phyloP scores from a whole-genome alignment of 2,329 filamentous ascomycete species.

The Metarhizium album region DNA sequence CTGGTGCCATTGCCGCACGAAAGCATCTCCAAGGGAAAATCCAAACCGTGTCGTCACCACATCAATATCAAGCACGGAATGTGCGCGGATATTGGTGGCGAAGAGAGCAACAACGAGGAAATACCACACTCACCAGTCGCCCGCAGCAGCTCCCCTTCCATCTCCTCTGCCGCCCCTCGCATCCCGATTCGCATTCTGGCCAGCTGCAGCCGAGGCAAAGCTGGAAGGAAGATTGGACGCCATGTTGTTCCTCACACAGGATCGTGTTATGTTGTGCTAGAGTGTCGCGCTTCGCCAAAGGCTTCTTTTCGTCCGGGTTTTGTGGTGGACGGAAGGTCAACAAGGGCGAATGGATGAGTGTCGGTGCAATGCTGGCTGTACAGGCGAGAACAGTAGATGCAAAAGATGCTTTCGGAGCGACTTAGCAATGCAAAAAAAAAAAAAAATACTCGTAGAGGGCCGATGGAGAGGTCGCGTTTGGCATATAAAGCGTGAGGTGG shows the following conservation, averaged over 20 bases:
- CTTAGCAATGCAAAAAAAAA: slow-evolving; percentile 5
- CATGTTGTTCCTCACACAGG: slow-evolving; percentile 31
- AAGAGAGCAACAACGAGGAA: neutral
- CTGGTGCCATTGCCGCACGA: neutral
- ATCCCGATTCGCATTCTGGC: slow-evolving; percentile 55
- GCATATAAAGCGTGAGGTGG: slow-evolving; percentile 8
- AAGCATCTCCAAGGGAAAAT: neutral
- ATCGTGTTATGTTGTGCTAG: slow-evolving; percentile 1
- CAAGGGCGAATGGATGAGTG: neutral
- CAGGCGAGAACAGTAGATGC: slow-evolving; percentile 1
- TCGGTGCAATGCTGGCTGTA: neutral
- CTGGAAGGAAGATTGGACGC: slow-evolving; percentile 69
- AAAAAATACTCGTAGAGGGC: slow-evolving; percentile 5
- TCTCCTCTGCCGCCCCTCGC: slow-evolving; percentile 48
- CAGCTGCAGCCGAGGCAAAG: slow-evolving; percentile 75
- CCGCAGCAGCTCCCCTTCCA: slow-evolving; percentile 44
- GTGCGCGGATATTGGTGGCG: neutral
- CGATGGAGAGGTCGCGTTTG: slow-evolving; percentile 1
- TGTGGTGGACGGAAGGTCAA: slow-evolving; percentile 1
- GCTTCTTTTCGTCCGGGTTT: slow-evolving; percentile 5
- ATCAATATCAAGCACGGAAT: neutral
- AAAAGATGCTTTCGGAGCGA: slow-evolving; percentile 5
- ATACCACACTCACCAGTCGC: slow-evolving; percentile 57
- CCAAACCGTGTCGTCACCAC: neutral
- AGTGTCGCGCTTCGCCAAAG: slow-evolving; percentile 1